phyloP scores from a whole-genome alignment of 495 filamentous ascomycete genomes.

The Aspergillus nanangensis region DNA sequence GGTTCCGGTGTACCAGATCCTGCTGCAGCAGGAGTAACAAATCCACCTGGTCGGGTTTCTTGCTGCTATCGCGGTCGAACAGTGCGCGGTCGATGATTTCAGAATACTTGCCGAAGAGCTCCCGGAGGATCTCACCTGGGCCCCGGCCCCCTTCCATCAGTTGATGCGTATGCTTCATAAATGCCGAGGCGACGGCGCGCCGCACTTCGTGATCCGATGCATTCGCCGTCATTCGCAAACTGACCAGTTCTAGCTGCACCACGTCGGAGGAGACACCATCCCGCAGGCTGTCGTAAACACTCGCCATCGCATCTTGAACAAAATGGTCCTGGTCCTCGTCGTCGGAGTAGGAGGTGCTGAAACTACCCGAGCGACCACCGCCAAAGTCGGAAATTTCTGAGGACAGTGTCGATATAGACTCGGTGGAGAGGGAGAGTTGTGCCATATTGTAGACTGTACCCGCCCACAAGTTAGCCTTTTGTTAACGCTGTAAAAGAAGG shows the following conservation, averaged over 20 bases:
- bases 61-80: constrained; percentile 52
- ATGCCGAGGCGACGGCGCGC: constrained; percentile 76
- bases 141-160: constrained; percentile 58
- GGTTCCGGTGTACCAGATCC: constrained; percentile 59
- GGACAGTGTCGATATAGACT: constrained; percentile 73
- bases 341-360: constrained; percentile 52
- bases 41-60: constrained; percentile 76
- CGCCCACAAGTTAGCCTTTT: no score
- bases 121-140: constrained; percentile 60
- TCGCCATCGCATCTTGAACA: constrained; percentile 81
- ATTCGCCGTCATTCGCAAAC: constrained; percentile 81
- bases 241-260: constrained; percentile 85
- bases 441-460: constrained; percentile 66
- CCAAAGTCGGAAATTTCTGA: constrained; percentile 41
- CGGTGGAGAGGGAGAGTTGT: constrained; percentile 62
- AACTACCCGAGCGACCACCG: constrained; percentile 45
- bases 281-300: constrained; percentile 76
- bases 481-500: constrained; percentile 33
- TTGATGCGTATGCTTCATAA: constrained; percentile 75
- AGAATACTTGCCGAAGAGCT: constrained; percentile 52
- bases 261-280: constrained; percentile 73
- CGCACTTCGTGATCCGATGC: constrained; percentile 85
- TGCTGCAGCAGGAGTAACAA: constrained; percentile 76
- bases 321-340: constrained; percentile 64
- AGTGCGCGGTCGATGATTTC: constrained; percentile 54